Evolutionary conservation across 2,329 filamentous ascomycete species (phyloP), one percentile per base, ranked within the genome.

Genomic region (Colletotrichum abscissum): DNA sequence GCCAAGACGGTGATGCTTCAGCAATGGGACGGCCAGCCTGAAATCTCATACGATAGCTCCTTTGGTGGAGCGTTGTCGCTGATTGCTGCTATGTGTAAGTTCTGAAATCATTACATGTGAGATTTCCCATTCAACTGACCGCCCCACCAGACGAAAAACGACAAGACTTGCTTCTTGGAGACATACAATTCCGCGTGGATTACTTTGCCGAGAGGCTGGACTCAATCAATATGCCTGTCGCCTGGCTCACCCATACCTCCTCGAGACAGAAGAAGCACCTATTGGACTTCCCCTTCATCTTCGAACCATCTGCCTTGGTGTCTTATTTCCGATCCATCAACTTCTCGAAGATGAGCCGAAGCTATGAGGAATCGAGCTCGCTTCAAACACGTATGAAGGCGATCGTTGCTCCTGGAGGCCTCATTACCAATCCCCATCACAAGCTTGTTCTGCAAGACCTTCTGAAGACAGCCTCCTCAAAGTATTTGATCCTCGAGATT

Each of bases 241-340:
- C 91, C 62, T 98, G 92, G 93, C 81, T 92, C 65, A 86, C 88
- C 4, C 92, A 90, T 73, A 84, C 84, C 2, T 85, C 89, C 0
- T 92, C 90, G 38, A 90, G 87, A 72, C 91, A 91, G 76, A 90
- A 86, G 33, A 84, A 92, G 26, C 95, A 98, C 81, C 84, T 98
- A 0, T 85, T 98, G 4, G 92, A 95, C 72, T 94, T 93, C 75
- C 91, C 94, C 0, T 97, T 93, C 79, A 86, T 98, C 0, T 98
- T 98, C 78, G 91, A 89, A 24, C 88, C 92, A 0, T 88, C 92
- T 0, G 90, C 91, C 1, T 84, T 97, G 3, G 92, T 97, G 3
- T 91, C 91, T 0, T 97, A 95, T 80, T 98, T 98, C 80, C 92
- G 96, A 22, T 91, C 94, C 4, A 92, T 98, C 78, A 98, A 98